A percentile compares a stretch with the other conserved stretches of the same genome.
Conservation (phyloP, 129 eudicot genomes). For the Flaveria bidentis region DNA sequence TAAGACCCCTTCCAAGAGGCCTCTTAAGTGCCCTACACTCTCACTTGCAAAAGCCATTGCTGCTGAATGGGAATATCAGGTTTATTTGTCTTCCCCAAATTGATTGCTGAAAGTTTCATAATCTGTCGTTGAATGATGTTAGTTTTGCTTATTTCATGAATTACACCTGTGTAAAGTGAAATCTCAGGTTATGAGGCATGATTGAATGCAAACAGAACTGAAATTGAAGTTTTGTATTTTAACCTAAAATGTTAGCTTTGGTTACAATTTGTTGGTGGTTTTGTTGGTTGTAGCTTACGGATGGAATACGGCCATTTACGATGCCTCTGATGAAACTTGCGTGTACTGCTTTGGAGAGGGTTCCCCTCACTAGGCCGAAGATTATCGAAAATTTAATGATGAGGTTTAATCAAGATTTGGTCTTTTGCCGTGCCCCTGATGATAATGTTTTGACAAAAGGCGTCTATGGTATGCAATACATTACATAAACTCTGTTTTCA, state of each 20-base stretch:
- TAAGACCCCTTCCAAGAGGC: conserved; percentile 78
- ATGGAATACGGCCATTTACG: conserved; percentile 97
- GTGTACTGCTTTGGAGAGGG: conserved; percentile 94
- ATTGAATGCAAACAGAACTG: not conserved
- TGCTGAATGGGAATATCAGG: conserved; percentile 98
- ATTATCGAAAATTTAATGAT: conserved; percentile 64
- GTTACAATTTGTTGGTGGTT: not conserved
- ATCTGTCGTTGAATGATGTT: too few relatives aligned
- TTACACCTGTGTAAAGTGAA: too few relatives aligned
- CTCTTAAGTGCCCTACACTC: conserved; percentile 69
- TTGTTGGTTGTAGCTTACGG: conserved; percentile 69
- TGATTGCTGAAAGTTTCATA: not conserved
- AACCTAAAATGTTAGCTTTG: not conserved
- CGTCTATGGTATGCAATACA: conserved; percentile 61
- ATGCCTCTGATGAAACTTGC: conserved; percentile 98
- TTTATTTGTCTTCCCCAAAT: not conserved
- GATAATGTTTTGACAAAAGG: conserved; percentile 65
- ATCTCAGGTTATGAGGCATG: not conserved
- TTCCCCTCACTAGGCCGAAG: conserved; percentile 65
- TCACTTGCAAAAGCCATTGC: conserved; percentile 88
- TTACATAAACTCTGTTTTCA: not conserved
- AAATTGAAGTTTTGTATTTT: not conserved
- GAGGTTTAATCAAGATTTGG: conserved; percentile 79
- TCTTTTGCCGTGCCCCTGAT: conserved; percentile 85
- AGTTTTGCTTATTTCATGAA: not conserved